Evolutionary conservation across 2,329 filamentous ascomycete genomes (phyloP).

Genomic region (Didymosphaeria variabile): DNA sequence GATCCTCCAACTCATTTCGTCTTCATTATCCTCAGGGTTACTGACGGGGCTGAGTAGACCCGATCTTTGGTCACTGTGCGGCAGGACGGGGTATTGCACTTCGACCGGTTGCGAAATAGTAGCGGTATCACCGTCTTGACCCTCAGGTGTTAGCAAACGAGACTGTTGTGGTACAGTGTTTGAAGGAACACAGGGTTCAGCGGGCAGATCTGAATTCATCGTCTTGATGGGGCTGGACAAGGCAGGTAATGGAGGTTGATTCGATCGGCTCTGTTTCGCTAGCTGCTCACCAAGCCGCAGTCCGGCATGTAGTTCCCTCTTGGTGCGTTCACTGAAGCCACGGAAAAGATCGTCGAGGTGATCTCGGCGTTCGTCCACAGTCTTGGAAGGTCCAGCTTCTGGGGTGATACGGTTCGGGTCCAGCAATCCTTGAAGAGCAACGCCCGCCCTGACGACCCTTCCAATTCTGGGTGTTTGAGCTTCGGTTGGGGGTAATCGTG

Average conservation of each 20-base stretch:
- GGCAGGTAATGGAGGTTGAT: conserved; percentile 26
- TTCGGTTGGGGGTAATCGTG: conserved; percentile 28
- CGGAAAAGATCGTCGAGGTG: conserved; percentile 49
- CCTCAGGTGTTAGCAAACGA: conserved; percentile 48
- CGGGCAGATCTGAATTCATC: conserved; percentile 18
- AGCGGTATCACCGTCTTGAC: conserved; percentile 35
- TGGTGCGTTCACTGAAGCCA: conserved; percentile 51
- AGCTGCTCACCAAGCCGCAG: conserved; percentile 51
- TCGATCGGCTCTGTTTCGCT: conserved; percentile 33
- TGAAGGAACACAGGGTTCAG: conserved; percentile 35
- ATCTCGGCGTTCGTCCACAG: conserved; percentile 31
- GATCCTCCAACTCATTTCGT: conserved; percentile 46
- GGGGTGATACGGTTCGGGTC: conserved; percentile 43
- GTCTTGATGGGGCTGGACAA: conserved; percentile 30
- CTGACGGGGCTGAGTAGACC: conserved; percentile 41
- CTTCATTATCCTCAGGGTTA: conserved; percentile 39
- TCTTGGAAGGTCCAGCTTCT: conserved; percentile 26
- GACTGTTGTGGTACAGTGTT: conserved; percentile 34
- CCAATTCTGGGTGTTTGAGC: conserved; percentile 43
- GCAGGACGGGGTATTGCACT: conserved; percentile 40
- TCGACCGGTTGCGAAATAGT: conserved; percentile 22
- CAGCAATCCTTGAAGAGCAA: conserved; percentile 49
- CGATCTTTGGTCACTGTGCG: conserved; percentile 24
- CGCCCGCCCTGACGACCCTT: conserved; percentile 49
- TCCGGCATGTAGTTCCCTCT: conserved; percentile 49